Evolutionary conservation across 352 stramenopile genomes (phyloP).

Genomic region (Phytophthora aleatoria): DNA sequence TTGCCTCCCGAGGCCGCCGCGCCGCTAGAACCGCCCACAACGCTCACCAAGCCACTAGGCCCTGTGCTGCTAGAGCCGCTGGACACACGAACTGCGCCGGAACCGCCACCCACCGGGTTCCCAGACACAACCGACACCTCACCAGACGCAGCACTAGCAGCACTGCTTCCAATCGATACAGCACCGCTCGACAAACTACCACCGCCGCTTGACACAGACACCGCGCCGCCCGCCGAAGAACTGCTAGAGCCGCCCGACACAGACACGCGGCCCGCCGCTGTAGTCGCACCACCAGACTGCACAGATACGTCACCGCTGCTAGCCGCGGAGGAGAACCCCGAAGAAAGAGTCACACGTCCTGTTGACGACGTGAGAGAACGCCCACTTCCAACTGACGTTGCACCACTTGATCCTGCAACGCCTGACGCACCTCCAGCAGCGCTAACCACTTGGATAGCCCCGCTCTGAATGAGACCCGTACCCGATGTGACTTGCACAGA

Average conservation of each 20-base stretch:
- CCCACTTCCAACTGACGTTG: constrained; percentile 3
- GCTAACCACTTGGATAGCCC: constrained; percentile 11
- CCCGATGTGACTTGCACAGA: constrained; percentile 18
- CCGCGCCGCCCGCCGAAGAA: background rate
- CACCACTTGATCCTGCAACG: constrained; percentile 11
- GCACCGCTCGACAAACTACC: background rate
- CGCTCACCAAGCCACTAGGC: constrained; percentile 14
- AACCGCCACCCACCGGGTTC: constrained; percentile 20
- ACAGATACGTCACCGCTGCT: background rate
- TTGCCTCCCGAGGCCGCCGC: constrained; percentile 10
- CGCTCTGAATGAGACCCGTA: constrained; percentile 12
- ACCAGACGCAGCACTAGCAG: constrained; percentile 5
- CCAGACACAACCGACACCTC: constrained; percentile 24
- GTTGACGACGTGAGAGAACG: constrained; percentile 4
- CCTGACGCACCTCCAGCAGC: constrained; percentile 2
- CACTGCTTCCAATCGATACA: background rate
- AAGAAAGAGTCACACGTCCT: constrained; percentile 2
- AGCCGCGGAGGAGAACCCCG: constrained; percentile 1
- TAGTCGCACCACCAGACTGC: background rate
- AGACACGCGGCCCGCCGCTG: background rate
- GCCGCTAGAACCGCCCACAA: constrained; percentile 21
- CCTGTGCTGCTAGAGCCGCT: constrained; percentile 26
- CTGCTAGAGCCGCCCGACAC: background rate
- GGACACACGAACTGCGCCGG: constrained; percentile 30
- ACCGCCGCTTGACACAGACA: background rate